phyloP scores from a whole-genome alignment of 331 rosid species.

The Phaseolus coccineus region DNA sequence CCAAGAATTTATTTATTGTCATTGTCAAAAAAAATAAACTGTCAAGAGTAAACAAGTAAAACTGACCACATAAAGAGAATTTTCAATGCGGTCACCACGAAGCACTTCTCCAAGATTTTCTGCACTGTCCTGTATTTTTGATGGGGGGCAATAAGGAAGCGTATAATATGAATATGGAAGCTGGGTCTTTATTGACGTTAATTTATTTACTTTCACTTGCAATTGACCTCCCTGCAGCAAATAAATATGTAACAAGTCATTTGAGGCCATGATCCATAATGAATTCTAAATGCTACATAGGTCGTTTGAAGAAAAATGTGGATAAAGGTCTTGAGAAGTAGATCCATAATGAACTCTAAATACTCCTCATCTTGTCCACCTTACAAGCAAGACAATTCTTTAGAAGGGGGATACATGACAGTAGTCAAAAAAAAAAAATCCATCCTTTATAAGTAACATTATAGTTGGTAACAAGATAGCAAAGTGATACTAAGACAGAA shows the following conservation, averaged over 20 bases:
- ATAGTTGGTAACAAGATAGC: neutral
- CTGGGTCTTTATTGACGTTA: conserved; percentile 95
- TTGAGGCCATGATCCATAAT: conserved; percentile 3
- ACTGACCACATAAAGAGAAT: conserved; percentile 86
- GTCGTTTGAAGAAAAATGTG: too few species aligned
- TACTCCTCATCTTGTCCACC: neutral
- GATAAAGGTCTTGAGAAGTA: neutral
- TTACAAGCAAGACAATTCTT: conserved; percentile 10
- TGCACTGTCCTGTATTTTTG: conserved; percentile 78
- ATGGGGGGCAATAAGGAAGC: conserved; percentile 69
- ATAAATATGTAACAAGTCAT: conserved; percentile 28
- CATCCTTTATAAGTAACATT: neutral
- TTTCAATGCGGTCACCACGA: conserved; percentile 98
- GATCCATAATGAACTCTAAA: neutral
- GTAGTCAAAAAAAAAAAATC: neutral
- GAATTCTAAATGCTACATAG: neutral
- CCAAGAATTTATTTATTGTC: conserved; percentile 9
- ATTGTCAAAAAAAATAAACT: conserved; percentile 21
- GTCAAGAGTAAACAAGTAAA: conserved; percentile 10
- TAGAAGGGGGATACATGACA: neutral
- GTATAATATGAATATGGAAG: conserved; percentile 92
- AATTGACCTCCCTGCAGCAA: conserved; percentile 78
- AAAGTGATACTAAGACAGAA: conserved; percentile 15
- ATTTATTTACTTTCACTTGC: conserved; percentile 95
- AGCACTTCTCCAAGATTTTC: conserved; percentile 99